These are phyloP conservation scores for Mucor irregularis DNA, from an alignment of 371 early-diverging fungal genomes.

Conservation along the genomic window DNA sequence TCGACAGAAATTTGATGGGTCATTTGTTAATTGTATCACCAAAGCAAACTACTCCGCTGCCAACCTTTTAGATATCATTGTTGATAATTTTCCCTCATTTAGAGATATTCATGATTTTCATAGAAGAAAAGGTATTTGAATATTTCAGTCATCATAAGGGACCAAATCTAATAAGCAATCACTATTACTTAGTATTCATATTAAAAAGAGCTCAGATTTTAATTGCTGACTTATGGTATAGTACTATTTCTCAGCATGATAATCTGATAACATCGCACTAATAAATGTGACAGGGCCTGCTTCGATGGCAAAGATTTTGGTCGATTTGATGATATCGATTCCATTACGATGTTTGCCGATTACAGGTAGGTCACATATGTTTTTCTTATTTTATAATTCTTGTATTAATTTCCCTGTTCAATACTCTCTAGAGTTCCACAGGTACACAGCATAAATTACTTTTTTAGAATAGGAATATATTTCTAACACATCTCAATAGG, in stretches of 20 bases:
- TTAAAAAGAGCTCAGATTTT: constrained; percentile 90
- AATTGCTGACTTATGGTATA: constrained; percentile 85
- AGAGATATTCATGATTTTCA: constrained; percentile 66
- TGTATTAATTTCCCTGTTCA: neutral
- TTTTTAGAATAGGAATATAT: too few species aligned
- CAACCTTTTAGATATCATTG: constrained; percentile 59
- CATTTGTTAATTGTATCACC: constrained; percentile 63
- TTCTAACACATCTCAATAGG: constrained; percentile 59
- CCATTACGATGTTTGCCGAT: constrained; percentile 93
- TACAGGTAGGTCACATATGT: constrained; percentile 78
- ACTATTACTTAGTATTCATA: constrained; percentile 52
- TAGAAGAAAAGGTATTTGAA: constrained; percentile 53
- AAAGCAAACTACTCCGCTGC: constrained; percentile 57
- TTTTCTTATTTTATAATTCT: neutral
- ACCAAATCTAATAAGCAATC: neutral
- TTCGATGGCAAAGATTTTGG: constrained; percentile 75
- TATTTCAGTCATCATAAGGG: too few species aligned
- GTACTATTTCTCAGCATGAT: too few species aligned
- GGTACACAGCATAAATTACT: constrained; percentile 12
- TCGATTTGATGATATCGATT: constrained; percentile 75
- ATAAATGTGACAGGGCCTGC: constrained; percentile 69
- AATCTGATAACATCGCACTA: too few species aligned
- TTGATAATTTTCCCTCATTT: constrained; percentile 70
- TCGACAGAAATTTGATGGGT: constrained; percentile 65
- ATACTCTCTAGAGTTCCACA: constrained; percentile 53